phyloP scores from a whole-genome alignment of 768 basidiomycete genomes.

The Gautieria morchelliformis region DNA sequence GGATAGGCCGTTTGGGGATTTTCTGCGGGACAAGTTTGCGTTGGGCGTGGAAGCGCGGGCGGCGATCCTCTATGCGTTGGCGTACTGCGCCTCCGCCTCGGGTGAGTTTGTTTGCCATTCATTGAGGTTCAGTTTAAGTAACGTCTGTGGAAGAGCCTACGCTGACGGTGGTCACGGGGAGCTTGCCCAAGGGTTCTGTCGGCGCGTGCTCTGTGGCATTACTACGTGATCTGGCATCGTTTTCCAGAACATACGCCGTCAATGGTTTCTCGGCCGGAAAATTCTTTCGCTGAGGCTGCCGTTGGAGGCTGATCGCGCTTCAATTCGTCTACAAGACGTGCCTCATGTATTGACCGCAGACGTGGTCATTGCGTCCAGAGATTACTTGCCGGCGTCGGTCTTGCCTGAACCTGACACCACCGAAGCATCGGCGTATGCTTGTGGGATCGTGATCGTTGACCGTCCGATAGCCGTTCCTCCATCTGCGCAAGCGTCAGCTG shows the following conservation, averaged over 20 bases:
- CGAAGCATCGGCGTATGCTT: constrained; percentile 22
- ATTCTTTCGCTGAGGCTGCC: constrained; percentile 28
- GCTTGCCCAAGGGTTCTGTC: constrained; percentile 74
- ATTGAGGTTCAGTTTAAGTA: constrained; percentile 5
- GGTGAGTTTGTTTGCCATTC: neutral
- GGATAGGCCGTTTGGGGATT: constrained; percentile 47
- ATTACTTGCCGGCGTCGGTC: neutral
- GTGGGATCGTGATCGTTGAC: constrained; percentile 44
- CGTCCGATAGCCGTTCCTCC: constrained; percentile 25
- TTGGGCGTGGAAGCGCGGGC: constrained; percentile 46
- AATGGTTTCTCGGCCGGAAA: constrained; percentile 53
- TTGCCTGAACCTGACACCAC: neutral
- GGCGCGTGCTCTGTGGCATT: constrained; percentile 14
- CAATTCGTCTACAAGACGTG: constrained; percentile 46
- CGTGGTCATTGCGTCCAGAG: constrained; percentile 41
- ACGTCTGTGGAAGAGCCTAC: constrained; percentile 45
- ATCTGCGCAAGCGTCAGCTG: constrained; percentile 13
- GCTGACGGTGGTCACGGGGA: constrained; percentile 82
- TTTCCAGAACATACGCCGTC: constrained; percentile 68
- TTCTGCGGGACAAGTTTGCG: constrained; percentile 54
- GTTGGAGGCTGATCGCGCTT: constrained; percentile 9
- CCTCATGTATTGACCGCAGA: constrained; percentile 48
- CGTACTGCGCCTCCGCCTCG: constrained; percentile 38
- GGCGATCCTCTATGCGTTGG: constrained; percentile 70
- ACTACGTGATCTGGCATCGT: neutral